Evolutionary conservation across 2,329 filamentous ascomycete species (phyloP), one percentile per base, ranked within the genome.

Genomic region (Celoporthe dispersa): DNA sequence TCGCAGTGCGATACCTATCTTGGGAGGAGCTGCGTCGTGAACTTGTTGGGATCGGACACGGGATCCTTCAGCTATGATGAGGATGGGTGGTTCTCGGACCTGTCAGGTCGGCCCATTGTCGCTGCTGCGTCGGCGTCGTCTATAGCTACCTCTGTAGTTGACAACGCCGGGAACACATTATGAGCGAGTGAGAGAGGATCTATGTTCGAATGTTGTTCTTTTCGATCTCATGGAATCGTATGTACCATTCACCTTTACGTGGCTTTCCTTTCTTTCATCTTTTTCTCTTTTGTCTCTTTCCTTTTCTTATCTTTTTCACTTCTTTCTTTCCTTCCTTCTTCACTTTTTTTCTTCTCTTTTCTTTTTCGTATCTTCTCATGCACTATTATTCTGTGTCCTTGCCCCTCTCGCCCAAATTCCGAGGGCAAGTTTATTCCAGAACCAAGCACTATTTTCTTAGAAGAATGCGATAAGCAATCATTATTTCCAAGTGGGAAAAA

Each of bases 11-110:
- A 60, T 5, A 55, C 59, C 9, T 63, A 55, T 19, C 11, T 70
- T 22, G 68, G 68, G 2, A 64, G 68, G 25, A 44, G 39, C 19
- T 70, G 68, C 11, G 59, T 67, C 12, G 39, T 31, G 19, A 70
- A 70, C 19, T 12, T 37, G 62, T 35, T 68, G 4, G 60, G 60
- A 8, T 41, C 60, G 4, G n/a, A 28, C 22, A 41, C 60, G 11
- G 60, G 60, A 9, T 14, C 60, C 22, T 62, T 62, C 37, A 6
- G 2, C 14, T 37, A 62, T 22, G 60, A 62, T 22, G 14, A 62
- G 3, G 28, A 62, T 28, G 33, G 22, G 7, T 62, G 60, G 60
- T 62, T 62, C n/a, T 41, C 60, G 35, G 60, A 41, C 6, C 37
- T 62, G 33, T 39, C 33, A 25, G 60, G 60, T 8, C 35, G 35